Percentiles rank a stretch among this genome's conserved stretches.
Evolutionary conservation across 352 stramenopile species (phyloP).

Genomic region (Globisporangium spiculum): DNA sequence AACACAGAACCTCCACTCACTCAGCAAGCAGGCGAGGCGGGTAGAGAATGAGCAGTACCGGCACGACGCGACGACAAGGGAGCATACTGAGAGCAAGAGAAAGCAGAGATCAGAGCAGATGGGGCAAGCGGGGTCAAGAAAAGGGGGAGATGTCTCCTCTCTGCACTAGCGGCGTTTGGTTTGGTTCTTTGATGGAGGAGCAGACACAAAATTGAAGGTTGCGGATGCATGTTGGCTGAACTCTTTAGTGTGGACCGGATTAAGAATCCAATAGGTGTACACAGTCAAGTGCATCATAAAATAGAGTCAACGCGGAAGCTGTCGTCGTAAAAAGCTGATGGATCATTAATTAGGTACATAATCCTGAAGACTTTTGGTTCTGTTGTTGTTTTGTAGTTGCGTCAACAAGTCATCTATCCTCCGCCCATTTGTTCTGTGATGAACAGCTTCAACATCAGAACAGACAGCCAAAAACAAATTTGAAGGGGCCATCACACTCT

Average conservation of each 20-base stretch:
- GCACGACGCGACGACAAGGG: neutral
- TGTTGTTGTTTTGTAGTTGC: neutral
- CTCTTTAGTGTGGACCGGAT: neutral
- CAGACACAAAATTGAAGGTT: neutral
- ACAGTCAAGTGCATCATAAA: neutral
- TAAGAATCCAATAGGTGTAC: neutral
- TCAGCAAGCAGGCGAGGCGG: neutral
- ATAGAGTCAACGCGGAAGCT: too few species aligned
- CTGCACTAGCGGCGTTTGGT: neutral
- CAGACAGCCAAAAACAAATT: neutral
- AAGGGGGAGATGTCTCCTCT: neutral
- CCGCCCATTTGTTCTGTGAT: neutral
- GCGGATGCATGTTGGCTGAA: neutral
- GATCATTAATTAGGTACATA: too few species aligned
- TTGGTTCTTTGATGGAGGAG: neutral
- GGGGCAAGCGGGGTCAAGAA: neutral
- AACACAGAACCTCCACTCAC: neutral
- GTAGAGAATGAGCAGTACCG: neutral
- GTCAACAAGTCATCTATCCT: neutral
- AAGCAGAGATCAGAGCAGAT: neutral
- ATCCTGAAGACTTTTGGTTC: too few species aligned
- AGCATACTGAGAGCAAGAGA: neutral
- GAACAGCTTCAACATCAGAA: neutral
- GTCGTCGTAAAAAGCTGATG: too few species aligned
- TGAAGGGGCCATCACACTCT: neutral